Evolutionary conservation across 1,284 basidiomycete genomes (phyloP), one percentile per base, ranked within the genome.

Genomic region (Golubevia pallescens): DNA sequence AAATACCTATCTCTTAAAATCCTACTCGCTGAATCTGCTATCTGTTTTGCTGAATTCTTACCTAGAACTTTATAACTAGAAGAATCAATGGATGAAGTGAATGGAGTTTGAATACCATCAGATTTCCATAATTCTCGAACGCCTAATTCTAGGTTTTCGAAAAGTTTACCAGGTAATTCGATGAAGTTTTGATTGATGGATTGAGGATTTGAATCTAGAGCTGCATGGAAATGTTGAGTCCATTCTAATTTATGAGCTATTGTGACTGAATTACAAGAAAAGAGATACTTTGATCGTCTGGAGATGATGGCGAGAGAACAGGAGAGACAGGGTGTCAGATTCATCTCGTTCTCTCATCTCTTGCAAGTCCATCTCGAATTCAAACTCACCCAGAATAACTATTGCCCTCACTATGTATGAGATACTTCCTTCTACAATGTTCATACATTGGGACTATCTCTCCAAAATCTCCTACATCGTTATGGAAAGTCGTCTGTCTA

Each of bases 171-270:
- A 1, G 60, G 48, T 0, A 77, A 62, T 51, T 72, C 57, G 57
- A 77, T 60, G 61, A 58, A 68, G 60, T 77, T 77, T 56, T 77
- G 75, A 32, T 61, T 34, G 0, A 54, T 20, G 7, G 58, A 58
- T 24, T n/a, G 10, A 14, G 66, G 53, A 32, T 77, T 53, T 10
- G 59, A 14, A 48, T 70, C 63, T 20, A 79, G 67, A 1, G 77
- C 77, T 2, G 77, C 70, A 32, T 79, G 77, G 61, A 79, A 79
- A 32, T 79, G 77, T 58, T 79, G 77, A 21, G 75, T 78, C 77
- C 77, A 79, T 60, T 78, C 68, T 51, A 76, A 57, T 20, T 58
- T 64, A 42, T 79, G 77, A 2, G 73, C 65, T 0, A 79, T 66
- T 2, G 63, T 63, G 16, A 77, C 73, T 4, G 71, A 69, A 13